Percentiles rank a stretch among this genome's conserved stretches.
Conservation (phyloP, 139 green algal genomes). For the Chlorella sp. region DNA sequence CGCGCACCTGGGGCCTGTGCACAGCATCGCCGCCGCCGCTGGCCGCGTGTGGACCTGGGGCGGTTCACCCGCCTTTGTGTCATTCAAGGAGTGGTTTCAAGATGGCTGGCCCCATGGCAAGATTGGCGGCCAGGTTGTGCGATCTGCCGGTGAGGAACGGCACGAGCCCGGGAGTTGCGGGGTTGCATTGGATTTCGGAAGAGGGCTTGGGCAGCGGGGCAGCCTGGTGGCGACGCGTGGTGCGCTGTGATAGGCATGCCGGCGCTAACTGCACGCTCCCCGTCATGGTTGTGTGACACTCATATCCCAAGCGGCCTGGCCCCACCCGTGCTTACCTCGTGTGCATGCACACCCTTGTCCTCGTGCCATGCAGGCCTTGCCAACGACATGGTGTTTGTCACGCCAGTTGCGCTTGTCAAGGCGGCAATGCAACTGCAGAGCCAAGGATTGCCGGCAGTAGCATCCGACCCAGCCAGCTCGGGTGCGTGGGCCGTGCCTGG, state of each 20-base stretch:
- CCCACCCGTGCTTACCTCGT: not conserved
- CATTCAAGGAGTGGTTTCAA: constrained; percentile 53
- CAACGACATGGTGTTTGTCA: constrained; percentile 36
- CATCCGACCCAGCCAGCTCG: not conserved
- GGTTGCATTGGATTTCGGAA: too few species aligned
- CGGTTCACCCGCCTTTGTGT: constrained; percentile 27
- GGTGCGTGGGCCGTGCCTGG: not conserved
- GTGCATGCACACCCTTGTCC: not conserved
- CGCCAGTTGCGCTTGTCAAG: constrained; percentile 19
- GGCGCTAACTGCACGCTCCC: too few species aligned
- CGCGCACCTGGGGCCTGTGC: constrained; percentile 53
- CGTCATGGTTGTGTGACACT: too few species aligned
- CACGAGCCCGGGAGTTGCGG: too few species aligned
- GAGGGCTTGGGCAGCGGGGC: too few species aligned
- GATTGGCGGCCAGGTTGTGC: not conserved
- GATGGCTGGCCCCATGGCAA: not conserved
- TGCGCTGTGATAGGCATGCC: too few species aligned
- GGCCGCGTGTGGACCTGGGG: constrained; percentile 55
- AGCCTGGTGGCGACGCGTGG: too few species aligned
- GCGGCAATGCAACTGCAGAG: not conserved
- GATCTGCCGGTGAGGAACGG: not conserved
- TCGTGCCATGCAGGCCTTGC: constrained; percentile 8
- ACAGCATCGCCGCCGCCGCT: constrained; percentile 31
- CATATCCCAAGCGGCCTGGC: not conserved
- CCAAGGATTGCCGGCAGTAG: too few species aligned